Evolutionary conservation across 2,329 filamentous ascomycete genomes (phyloP).

Genomic region (Zasmidium angulare): DNA sequence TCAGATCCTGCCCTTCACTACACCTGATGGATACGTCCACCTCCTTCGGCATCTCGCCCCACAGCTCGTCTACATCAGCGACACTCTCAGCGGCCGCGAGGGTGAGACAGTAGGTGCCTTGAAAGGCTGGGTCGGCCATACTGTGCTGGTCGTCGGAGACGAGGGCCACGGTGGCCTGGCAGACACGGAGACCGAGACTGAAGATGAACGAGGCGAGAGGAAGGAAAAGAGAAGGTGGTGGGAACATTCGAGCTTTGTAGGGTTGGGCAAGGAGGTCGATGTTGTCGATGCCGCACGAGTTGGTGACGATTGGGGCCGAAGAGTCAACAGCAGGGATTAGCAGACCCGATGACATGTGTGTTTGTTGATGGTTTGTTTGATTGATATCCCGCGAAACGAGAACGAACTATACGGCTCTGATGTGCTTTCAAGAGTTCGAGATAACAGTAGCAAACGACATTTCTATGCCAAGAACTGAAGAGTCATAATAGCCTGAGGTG

Average conservation of each 20-base stretch:
- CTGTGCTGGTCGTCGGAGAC: slow-evolving; percentile 62
- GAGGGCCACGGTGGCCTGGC: slow-evolving; percentile 78
- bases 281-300: slow-evolving; percentile 81
- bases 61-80: slow-evolving; percentile 80
- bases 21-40: slow-evolving; percentile 77
- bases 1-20: slow-evolving; percentile 87
- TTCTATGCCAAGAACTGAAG: background rate
- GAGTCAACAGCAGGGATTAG: slow-evolving; percentile 64
- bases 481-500: background rate
- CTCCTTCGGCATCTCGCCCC: slow-evolving; percentile 84
- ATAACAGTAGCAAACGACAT: background rate
- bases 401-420: background rate
- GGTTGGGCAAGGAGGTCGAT: slow-evolving; percentile 81
- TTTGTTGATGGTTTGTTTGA: background rate
- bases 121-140: slow-evolving; percentile 62
- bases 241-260: slow-evolving; percentile 77
- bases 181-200: slow-evolving; percentile 70
- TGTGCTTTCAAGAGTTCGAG: too few relatives aligned
- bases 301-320: slow-evolving; percentile 81
- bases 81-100: slow-evolving; percentile 65
- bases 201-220: slow-evolving; percentile 54
- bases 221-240: slow-evolving; percentile 65
- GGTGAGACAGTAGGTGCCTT: slow-evolving; percentile 72
- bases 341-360: background rate
- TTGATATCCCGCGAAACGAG: slow-evolving; percentile 8